Conservation (phyloP, 345 rosid species). For the Hibiscus trionum region DNA sequence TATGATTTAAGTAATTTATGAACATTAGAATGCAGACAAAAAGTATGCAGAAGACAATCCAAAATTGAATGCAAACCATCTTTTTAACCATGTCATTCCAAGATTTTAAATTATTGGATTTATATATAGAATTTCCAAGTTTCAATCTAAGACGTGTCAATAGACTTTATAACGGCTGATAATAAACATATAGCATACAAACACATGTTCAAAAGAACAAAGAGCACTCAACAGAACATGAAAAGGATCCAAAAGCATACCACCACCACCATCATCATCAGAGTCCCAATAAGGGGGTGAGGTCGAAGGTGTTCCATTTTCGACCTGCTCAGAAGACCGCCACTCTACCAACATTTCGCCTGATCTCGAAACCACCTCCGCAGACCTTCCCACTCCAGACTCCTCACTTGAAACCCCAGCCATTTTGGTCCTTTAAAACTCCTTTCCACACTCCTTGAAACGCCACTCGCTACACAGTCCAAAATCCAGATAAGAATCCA, state of each 20-base stretch:
- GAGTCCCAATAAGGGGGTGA: conserved; percentile 91
- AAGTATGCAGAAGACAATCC: background rate
- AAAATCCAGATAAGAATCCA: conserved; percentile 2
- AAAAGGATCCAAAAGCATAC: conserved; percentile 24
- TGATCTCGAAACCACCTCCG: conserved; percentile 52
- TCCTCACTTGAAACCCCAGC: conserved; percentile 59
- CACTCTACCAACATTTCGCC: conserved; percentile 84
- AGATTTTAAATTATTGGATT: background rate
- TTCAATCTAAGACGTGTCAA: background rate
- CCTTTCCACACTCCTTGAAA: conserved; percentile 25
- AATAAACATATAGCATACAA: background rate
- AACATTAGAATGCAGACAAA: background rate
- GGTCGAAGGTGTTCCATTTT: conserved; percentile 79
- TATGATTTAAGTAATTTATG: background rate
- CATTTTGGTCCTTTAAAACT: conserved; percentile 43
- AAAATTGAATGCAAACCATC: conserved; percentile 1
- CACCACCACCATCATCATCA: conserved; percentile 75
- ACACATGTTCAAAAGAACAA: background rate
- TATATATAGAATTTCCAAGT: background rate
- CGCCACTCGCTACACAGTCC: conserved; percentile 20
- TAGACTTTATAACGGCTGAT: background rate
- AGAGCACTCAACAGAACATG: background rate
- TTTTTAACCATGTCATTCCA: background rate
- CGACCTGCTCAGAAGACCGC: conserved; percentile 94
- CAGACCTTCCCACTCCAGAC: conserved; percentile 60